Conservation (phyloP, 345 rosid species). For the Dovyalis caffra region DNA sequence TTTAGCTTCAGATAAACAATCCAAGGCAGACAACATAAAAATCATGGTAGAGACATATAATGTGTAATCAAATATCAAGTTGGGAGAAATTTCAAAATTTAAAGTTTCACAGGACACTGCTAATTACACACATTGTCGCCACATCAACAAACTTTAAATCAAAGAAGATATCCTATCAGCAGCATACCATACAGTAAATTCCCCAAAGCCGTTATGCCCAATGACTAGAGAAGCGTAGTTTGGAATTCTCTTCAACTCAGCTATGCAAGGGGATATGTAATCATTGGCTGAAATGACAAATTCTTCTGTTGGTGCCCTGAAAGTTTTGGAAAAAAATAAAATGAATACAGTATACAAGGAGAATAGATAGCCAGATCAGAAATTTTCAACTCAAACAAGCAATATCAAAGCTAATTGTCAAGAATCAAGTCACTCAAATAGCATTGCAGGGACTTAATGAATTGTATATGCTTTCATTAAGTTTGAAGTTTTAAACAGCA, state of each 20-base stretch:
- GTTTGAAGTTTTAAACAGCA: background rate
- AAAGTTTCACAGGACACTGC: background rate
- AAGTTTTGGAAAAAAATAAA: slow-evolving; percentile 28
- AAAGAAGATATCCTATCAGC: slow-evolving; percentile 9
- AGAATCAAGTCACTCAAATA: slow-evolving; percentile 1
- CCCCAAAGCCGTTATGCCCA: slow-evolving; percentile 75
- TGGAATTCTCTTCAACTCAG: slow-evolving; percentile 74
- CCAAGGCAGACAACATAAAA: too few relatives aligned
- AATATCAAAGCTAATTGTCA: background rate
- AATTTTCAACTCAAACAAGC: background rate
- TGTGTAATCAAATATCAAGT: too few relatives aligned
- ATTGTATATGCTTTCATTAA: background rate
- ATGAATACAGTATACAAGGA: slow-evolving; percentile 8
- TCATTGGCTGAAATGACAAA: slow-evolving; percentile 43
- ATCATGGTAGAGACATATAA: too few relatives aligned
- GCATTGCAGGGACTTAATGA: background rate
- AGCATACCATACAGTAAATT: slow-evolving; percentile 80
- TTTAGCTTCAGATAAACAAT: too few relatives aligned
- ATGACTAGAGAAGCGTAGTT: slow-evolving; percentile 55
- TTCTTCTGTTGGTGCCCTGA: slow-evolving; percentile 59
- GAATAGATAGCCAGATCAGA: background rate
- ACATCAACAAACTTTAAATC: background rate
- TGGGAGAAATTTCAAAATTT: too few relatives aligned
- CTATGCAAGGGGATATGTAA: slow-evolving; percentile 47
- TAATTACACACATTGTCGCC: background rate